Percentiles rank a stretch among this genome's conserved stretches.
Evolutionary conservation across 1,284 basidiomycete genomes (phyloP).

Genomic region (Ceratobasidium sp.): DNA sequence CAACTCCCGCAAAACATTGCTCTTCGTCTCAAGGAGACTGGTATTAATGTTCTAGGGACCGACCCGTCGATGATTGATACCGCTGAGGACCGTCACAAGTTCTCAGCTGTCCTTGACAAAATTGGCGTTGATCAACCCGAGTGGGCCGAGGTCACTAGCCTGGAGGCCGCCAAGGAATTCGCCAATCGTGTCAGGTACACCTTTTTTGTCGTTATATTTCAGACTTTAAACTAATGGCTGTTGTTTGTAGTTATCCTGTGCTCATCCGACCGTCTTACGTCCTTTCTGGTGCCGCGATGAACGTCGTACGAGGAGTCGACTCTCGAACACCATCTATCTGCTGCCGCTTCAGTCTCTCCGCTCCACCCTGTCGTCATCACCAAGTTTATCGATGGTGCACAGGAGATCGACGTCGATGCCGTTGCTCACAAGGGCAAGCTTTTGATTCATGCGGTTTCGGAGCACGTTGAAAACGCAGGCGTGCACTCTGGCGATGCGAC

Average conservation of each 20-base stretch:
- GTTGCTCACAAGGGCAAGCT: slow-evolving; percentile 94
- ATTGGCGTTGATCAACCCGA: slow-evolving; percentile 97
- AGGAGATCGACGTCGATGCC: slow-evolving; percentile 98
- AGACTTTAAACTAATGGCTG: slow-evolving; percentile 42
- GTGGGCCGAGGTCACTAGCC: slow-evolving; percentile 90
- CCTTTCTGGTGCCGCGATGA: slow-evolving; percentile 99
- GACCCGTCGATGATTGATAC: slow-evolving; percentile 95
- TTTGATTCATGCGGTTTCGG: slow-evolving; percentile 95
- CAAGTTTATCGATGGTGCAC: slow-evolving; percentile 97
- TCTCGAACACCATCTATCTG: slow-evolving; percentile 91
- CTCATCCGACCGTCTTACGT: slow-evolving; percentile 97
- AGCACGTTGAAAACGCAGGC: slow-evolving; percentile 99
- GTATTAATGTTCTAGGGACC: slow-evolving; percentile 94
- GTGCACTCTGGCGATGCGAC: slow-evolving; percentile 99
- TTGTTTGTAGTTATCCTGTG: slow-evolving; percentile 79
- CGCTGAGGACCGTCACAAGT: slow-evolving; percentile 99
- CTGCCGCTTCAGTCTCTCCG: slow-evolving; percentile 94
- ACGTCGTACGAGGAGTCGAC: slow-evolving; percentile 93
- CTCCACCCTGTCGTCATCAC: slow-evolving; percentile 98
- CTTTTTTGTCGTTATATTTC: slow-evolving; percentile 48
- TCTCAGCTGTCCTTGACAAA: slow-evolving; percentile 93
- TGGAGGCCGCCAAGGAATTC: slow-evolving; percentile 92
- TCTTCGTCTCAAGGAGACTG: slow-evolving; percentile 88
- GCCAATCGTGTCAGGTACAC: slow-evolving; percentile 81
- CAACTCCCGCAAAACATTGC: slow-evolving; percentile 99